Evolutionary conservation across 768 basidiomycete genomes (phyloP).

Genomic region (Boletus speciosus): DNA sequence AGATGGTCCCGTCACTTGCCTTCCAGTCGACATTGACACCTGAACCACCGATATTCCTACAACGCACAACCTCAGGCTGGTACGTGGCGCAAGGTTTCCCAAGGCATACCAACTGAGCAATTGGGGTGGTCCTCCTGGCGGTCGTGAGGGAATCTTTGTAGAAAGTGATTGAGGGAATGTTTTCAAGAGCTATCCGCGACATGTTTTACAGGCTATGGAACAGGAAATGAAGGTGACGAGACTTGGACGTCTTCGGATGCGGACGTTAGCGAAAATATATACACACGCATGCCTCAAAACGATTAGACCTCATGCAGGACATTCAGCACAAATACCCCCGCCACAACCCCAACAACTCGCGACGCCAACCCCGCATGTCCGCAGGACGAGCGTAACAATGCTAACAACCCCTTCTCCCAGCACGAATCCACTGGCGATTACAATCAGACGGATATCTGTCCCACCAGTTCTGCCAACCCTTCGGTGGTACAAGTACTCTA

Average conservation of each 20-base stretch:
- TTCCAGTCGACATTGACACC: conserved; percentile 90
- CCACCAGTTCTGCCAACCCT: conserved; percentile 45
- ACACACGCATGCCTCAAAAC: conserved; percentile 1
- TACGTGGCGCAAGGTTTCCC: conserved; percentile 76
- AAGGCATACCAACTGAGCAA: conserved; percentile 76
- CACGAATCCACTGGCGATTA: conserved; percentile 93
- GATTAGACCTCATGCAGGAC: conserved; percentile 39
- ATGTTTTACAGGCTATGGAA: conserved; percentile 32
- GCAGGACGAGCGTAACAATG: conserved; percentile 70
- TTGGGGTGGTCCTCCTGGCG: conserved; percentile 60
- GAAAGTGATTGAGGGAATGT: conserved; percentile 75
- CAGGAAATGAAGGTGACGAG: neutral
- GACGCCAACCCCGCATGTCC: conserved; percentile 70
- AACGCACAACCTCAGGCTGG: conserved; percentile 83
- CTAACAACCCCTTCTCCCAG: conserved; percentile 92
- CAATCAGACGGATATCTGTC: conserved; percentile 70
- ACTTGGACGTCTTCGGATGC: no score
- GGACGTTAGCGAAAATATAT: conserved; percentile 4
- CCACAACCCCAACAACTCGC: conserved; percentile 86
- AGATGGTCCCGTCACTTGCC: conserved; percentile 39
- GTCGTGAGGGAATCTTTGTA: conserved; percentile 65
- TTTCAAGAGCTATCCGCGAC: conserved; percentile 69
- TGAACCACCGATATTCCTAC: conserved; percentile 71
- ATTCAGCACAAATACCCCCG: conserved; percentile 69
- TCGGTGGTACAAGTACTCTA: conserved; percentile 69